Base-by-base conservation (phyloP, 345 rosid species). In the Pseudoturritis turrita region DNA sequence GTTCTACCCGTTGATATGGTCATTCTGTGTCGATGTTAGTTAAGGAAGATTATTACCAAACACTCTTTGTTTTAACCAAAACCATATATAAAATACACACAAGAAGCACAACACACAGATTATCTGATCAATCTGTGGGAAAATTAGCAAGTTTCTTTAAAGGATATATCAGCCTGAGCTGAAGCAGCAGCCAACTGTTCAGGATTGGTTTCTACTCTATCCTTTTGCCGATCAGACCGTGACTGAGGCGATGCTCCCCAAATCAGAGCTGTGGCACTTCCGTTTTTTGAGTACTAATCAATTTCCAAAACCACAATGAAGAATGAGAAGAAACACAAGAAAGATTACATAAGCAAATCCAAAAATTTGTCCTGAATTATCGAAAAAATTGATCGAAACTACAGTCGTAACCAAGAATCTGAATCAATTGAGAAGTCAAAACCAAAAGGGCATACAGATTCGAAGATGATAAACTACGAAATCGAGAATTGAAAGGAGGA, bases 121-220 rank as follows among this genome's bases (percentile, higher is more conserved):
- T 17, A 56, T 56, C 1, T 14, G 23, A 56, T 18, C 35, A 50
- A 51, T 65, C 11, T 29, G 40, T 13, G 58, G 4, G 39, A 65
- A 3, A 51, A 8, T 9, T 2, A 43, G 37, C 23, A 43, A 43
- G 1, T 2, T 41, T 25, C 10, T 9, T 10, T 21, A 28, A 87
- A 91, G 99, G 99, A 95, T 95, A 95, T 95, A 78, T 95, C 99
- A 29, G 99, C 97, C 78, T 82, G 90, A 13, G 97, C 97, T 22
- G 99, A 89, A 51, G 99, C 99, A 78, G 99, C 99, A 78, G 99
- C 97, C 79, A 95, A 77, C 78, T 89, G 99, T 80, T 95, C 99
- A 21, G 99, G 99, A 73, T 88, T 95, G 57, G 97, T 91, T 84
- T 95, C 99, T 0, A 95, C 99, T 69, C 99, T 84, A 74, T 95